Evolutionary conservation across 345 rosid species (phyloP), one percentile per base, ranked within the genome.

Genomic region (Odontarrhena argentea): DNA sequence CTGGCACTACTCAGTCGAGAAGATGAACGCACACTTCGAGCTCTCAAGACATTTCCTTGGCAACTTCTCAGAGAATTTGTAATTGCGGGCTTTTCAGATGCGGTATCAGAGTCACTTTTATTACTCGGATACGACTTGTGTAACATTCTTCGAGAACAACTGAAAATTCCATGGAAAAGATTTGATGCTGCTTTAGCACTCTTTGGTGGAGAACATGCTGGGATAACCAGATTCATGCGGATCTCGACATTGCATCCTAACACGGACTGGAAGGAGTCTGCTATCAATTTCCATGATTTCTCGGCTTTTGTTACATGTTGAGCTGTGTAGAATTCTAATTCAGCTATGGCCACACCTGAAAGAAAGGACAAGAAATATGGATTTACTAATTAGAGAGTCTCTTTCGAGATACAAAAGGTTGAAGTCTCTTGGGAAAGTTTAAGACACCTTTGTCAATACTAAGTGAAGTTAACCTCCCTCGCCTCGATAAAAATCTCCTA

Each of bases 191-290:
- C 75, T 79, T 77, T 81, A 26, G 75, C 55, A 73, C 74, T 44
- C 79, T 80, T 88, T 10, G 80, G 79, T n/a, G 57, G 70, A 0
- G 84, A 80, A 60, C 24, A 60, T 26, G 77, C 76, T 64, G 79
- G 71, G 32, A 79, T 78, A 26, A 78, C 79, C 63, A 85, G 86
- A 77, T 84, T 85, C 72, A 91, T 77, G 55, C 90, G 80, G 36
- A 94, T 86, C 79, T 94, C 99, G 40, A 94, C 88, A n/a, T 91
- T 94, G 65, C 87, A 76, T 25, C 97, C 97, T 67, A 94, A 68
- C 63, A 84, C 66, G 18, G 83, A 77, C 73, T 88, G 99, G 71
- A 94, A 86, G 10, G 84, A 81, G 68, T 85, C 88, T 66, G 99
- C 99, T 46, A 94, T 94, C 46, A 62, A 44, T 78, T 94, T 94